These are phyloP conservation scores for Styphnolobium japonicum DNA, from an alignment of 306 rosid genomes.

Conservation along the genomic window DNA sequence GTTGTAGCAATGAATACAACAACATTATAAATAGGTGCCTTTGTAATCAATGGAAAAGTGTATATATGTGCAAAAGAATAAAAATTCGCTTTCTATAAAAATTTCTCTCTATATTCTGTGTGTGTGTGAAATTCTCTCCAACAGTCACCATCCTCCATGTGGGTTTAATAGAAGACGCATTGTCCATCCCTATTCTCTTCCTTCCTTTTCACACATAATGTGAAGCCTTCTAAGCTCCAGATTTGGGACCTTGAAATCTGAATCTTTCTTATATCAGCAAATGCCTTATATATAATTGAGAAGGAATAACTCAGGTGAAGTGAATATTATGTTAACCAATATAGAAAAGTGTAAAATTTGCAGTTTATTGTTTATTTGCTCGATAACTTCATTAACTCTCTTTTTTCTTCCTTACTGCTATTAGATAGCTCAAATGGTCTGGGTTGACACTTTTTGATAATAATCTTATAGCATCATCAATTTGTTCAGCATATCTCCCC, in stretches of 20 bases:
- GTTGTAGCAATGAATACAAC: too few relatives aligned
- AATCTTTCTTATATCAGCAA: background rate
- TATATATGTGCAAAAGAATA: too few relatives aligned
- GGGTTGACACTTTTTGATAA: background rate
- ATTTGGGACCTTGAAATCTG: background rate
- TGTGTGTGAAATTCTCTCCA: too few relatives aligned
- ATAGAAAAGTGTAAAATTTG: background rate
- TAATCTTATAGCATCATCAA: too few relatives aligned
- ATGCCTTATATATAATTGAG: background rate
- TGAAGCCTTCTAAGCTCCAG: background rate
- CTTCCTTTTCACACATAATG: background rate
- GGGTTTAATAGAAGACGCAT: constrained; percentile 7
- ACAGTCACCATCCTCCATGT: constrained; percentile 31
- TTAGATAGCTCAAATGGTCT: background rate
- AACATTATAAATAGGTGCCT: too few relatives aligned
- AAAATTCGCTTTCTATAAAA: too few relatives aligned
- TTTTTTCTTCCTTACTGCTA: background rate
- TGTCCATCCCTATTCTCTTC: background rate
- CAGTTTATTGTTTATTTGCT: background rate
- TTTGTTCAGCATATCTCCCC: background rate
- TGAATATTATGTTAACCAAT: background rate
- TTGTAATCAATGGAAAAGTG: too few relatives aligned
- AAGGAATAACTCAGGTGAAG: background rate
- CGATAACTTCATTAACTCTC: background rate
- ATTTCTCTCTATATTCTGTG: too few relatives aligned